Evolutionary conservation across 1,284 basidiomycete species (phyloP).

Genomic region (Termitomyces sp.): DNA sequence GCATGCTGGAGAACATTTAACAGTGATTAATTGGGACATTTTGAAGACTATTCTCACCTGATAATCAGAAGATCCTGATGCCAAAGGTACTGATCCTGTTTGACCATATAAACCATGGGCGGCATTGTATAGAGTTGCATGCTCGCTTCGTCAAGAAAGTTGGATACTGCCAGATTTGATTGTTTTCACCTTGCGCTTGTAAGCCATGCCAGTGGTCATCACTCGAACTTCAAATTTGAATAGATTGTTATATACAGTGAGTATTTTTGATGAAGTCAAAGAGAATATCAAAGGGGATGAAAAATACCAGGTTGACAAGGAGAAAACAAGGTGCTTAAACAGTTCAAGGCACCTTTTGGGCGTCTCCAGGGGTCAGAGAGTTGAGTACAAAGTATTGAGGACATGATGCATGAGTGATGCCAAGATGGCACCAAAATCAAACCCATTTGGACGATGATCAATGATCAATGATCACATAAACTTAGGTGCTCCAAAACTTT

Average conservation of each 20-base stretch:
- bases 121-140: neutral
- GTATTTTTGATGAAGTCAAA: neutral
- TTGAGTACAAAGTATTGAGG: too few species aligned
- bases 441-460: neutral
- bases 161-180: too few species aligned
- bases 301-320: neutral
- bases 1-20: neutral
- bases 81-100: neutral
- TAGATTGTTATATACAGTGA: too few species aligned
- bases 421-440: neutral
- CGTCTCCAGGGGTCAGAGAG: neutral
- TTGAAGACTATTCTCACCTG: neutral
- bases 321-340: neutral
- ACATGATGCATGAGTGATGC: too few species aligned
- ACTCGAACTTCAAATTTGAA: neutral
- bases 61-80: neutral
- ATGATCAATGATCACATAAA: neutral
- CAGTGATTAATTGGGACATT: neutral
- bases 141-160: too few species aligned
- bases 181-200: too few species aligned
- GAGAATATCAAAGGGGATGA: too few species aligned
- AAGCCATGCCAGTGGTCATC: neutral
- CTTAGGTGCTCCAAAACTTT: too few species aligned
- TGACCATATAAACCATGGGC: neutral
- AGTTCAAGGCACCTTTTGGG: neutral